Evolutionary conservation across 2,329 filamentous ascomycete species (phyloP).

Genomic region (Fusarium sp.): DNA sequence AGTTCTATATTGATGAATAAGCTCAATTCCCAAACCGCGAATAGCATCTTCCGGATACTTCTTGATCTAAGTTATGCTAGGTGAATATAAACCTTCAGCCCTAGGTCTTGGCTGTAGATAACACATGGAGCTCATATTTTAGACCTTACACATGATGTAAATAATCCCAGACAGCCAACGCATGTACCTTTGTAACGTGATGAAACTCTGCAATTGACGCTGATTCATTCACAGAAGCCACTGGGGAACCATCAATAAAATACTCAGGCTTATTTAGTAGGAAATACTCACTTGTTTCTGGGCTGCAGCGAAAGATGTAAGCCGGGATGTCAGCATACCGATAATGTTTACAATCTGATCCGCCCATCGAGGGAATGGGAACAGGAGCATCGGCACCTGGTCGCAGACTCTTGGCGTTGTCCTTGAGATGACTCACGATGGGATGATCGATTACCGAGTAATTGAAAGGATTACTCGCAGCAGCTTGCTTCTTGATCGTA

Average conservation of each 20-base stretch:
- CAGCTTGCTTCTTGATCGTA: background rate
- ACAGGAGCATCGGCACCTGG: background rate
- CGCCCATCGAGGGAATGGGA: conserved; percentile 2
- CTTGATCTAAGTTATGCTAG: fast-evolving
- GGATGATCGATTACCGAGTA: background rate
- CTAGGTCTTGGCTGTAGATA: fast-evolving
- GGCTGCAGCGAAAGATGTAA: conserved; percentile 3
- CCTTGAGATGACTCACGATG: background rate
- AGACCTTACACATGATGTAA: background rate
- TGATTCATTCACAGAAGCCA: background rate
- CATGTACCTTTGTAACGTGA: conserved; percentile 1
- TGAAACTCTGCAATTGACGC: background rate
- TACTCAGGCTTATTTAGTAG: fast-evolving
- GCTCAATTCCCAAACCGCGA: background rate
- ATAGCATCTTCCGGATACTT: background rate
- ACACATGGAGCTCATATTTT: fast-evolving
- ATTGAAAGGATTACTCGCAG: background rate
- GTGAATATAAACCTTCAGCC: no score
- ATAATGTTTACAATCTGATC: conserved; percentile 4
- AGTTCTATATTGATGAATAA: background rate
- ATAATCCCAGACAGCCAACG: conserved; percentile 1
- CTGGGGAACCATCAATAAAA: background rate
- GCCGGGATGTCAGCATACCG: background rate
- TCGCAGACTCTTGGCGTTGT: background rate
- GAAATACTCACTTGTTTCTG: background rate